Conservation (phyloP, 2,329 filamentous ascomycete genomes). For the Lizonia empirigonia region DNA sequence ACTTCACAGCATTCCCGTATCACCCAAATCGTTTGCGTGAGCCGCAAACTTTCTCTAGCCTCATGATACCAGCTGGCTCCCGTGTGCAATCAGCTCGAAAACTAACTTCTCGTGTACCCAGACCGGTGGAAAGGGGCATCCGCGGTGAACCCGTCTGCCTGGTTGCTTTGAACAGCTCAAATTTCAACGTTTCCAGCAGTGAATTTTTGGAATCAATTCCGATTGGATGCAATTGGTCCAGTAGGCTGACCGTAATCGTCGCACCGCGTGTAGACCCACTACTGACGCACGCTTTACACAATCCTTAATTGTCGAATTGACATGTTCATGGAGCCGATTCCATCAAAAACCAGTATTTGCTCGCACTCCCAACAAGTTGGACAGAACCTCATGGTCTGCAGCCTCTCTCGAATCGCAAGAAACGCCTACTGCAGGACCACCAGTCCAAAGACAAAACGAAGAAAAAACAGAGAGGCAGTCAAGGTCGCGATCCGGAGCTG, state of each 20-base stretch:
- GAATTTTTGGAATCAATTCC: neutral
- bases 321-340: neutral
- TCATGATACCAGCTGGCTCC: neutral
- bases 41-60: neutral
- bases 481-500: too few relatives aligned
- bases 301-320: neutral
- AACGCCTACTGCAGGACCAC: too few relatives aligned
- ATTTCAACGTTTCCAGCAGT: neutral
- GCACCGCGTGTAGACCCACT: neutral
- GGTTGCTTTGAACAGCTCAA: neutral
- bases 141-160: constrained; percentile 11
- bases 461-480: too few relatives aligned
- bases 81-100: neutral
- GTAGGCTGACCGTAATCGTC: neutral
- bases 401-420: too few relatives aligned
- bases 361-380: neutral
- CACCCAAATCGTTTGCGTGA: neutral
- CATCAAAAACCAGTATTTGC: neutral
- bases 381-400: neutral
- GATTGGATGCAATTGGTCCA: neutral
- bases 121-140: constrained; percentile 15
- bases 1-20: neutral
- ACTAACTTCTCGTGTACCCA: constrained; percentile 24
- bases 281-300: neutral
- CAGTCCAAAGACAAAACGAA: too few relatives aligned